Conservation (phyloP, 495 filamentous ascomycete genomes). For the Tetracladium marchalianum region DNA sequence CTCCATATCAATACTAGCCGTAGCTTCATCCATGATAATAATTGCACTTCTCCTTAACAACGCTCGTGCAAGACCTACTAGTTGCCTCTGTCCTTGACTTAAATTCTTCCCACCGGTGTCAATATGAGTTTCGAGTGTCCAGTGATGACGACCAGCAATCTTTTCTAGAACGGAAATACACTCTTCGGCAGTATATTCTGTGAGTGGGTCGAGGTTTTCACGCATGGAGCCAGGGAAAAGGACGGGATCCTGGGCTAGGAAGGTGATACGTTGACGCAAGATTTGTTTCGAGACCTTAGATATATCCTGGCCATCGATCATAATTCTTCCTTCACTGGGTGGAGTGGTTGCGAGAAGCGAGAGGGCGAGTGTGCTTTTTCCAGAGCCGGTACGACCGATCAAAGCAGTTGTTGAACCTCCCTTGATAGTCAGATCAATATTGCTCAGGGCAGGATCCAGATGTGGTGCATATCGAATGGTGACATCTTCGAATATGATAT, state of each 20-base stretch:
- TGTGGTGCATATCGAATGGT: conserved; percentile 70
- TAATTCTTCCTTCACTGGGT: conserved; percentile 43
- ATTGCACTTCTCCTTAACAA: conserved; percentile 48
- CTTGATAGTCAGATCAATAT: conserved; percentile 58
- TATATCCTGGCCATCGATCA: conserved; percentile 51
- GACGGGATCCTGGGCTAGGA: conserved; percentile 52
- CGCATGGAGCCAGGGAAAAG: conserved; percentile 53
- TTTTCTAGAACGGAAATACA: conserved; percentile 40
- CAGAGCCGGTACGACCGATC: conserved; percentile 40
- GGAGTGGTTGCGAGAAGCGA: conserved; percentile 46
- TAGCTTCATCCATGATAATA: conserved; percentile 69
- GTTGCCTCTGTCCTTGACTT: conserved; percentile 43
- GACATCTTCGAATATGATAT: conserved; percentile 65
- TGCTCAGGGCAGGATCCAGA: conserved; percentile 54
- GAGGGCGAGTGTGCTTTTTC: conserved; percentile 59
- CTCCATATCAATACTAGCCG: conserved; percentile 73
- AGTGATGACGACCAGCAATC: conserved; percentile 40
- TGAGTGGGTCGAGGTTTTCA: conserved; percentile 41
- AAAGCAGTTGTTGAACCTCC: conserved; percentile 50
- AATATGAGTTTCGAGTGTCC: conserved; percentile 43
- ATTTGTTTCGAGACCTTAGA: conserved; percentile 47
- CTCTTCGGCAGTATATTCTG: conserved; percentile 31
- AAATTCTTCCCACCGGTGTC: conserved; percentile 41
- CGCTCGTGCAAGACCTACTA: conserved; percentile 49
- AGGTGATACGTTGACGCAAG: conserved; percentile 33